Percentiles rank a stretch among this genome's conserved stretches.
Evolutionary conservation across 768 basidiomycete species (phyloP).

Genomic region (Lactifluus volemus): DNA sequence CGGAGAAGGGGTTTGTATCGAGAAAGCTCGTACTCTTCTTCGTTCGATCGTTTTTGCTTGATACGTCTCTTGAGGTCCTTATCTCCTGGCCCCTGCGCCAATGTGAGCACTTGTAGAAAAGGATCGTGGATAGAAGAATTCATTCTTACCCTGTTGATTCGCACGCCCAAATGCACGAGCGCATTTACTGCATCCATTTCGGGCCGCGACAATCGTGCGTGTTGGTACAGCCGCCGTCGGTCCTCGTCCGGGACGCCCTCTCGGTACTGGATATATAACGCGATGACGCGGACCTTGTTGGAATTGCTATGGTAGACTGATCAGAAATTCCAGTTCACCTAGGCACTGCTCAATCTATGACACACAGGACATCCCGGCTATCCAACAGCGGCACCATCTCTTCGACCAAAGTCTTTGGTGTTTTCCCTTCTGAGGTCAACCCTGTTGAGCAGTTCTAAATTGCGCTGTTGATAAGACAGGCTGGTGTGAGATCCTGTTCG

Average conservation of each 20-base stretch:
- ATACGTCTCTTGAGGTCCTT: conserved; percentile 73
- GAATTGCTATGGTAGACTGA: conserved; percentile 44
- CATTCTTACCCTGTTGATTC: conserved; percentile 66
- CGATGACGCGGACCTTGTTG: conserved; percentile 95
- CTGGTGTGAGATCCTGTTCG: not conserved
- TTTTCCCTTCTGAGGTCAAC: conserved; percentile 81
- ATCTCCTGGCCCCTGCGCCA: conserved; percentile 56
- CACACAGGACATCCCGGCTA: conserved; percentile 71
- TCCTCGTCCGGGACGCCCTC: conserved; percentile 99
- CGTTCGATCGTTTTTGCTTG: conserved; percentile 62
- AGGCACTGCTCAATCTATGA: not conserved
- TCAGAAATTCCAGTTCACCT: conserved; percentile 4
- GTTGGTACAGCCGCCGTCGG: conserved; percentile 87
- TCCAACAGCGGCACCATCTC: conserved; percentile 98
- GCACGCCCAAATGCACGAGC: conserved; percentile 69
- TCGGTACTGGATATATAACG: conserved; percentile 87
- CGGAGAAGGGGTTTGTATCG: conserved; percentile 81
- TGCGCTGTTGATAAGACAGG: not conserved
- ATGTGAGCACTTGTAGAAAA: not conserved
- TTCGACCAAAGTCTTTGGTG: conserved; percentile 91
- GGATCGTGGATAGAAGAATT: not conserved
- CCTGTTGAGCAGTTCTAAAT: conserved; percentile 91
- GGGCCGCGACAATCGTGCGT: conserved; percentile 75
- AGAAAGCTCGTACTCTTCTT: conserved; percentile 97
- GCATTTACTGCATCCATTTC: conserved; percentile 95